Evolutionary conservation across 768 basidiomycete genomes (phyloP).

Genomic region (Russula ochroleuca): DNA sequence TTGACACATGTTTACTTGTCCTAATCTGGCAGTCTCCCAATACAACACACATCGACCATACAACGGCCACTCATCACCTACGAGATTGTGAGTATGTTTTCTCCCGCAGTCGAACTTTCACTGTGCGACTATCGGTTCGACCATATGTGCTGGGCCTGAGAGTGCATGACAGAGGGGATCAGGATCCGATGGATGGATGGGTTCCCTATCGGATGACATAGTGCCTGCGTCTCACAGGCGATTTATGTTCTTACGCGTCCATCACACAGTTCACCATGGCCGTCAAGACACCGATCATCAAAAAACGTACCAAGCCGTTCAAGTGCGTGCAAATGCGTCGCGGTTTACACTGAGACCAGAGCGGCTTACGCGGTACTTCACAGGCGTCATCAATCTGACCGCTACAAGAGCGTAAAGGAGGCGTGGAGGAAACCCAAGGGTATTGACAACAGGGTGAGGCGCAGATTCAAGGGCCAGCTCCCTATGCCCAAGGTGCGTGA

Average conservation of each 20-base stretch:
- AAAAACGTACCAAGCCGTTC: slow-evolving; percentile 97
- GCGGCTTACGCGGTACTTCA: slow-evolving; percentile 8
- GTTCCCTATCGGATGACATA: slow-evolving; percentile 11
- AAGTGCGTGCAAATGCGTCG: slow-evolving; percentile 55
- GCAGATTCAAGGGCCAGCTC: slow-evolving; percentile 91
- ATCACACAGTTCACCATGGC: slow-evolving; percentile 21
- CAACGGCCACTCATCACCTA: slow-evolving; percentile 41
- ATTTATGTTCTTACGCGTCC: slow-evolving; percentile 16
- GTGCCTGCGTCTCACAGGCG: neutral
- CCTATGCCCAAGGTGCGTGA: slow-evolving; percentile 87
- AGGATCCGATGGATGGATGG: slow-evolving; percentile 28
- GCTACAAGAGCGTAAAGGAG: slow-evolving; percentile 96
- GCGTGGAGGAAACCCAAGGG: slow-evolving; percentile 99
- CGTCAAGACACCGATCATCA: slow-evolving; percentile 69
- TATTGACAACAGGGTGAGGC: slow-evolving; percentile 98
- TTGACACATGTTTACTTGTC: slow-evolving; percentile 25
- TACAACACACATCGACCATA: slow-evolving; percentile 10
- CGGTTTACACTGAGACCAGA: neutral
- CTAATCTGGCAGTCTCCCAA: slow-evolving; percentile 4
- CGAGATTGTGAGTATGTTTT: slow-evolving; percentile 49
- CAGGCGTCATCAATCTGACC: slow-evolving; percentile 98
- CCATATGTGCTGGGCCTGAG: neutral
- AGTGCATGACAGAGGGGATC: neutral
- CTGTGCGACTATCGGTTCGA: slow-evolving; percentile 3
- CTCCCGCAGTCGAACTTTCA: slow-evolving; percentile 25